Percentiles rank a stretch among this genome's conserved stretches.
phyloP scores from a whole-genome alignment of 441 rosid genomes.

The Aquilaria agallochum region DNA sequence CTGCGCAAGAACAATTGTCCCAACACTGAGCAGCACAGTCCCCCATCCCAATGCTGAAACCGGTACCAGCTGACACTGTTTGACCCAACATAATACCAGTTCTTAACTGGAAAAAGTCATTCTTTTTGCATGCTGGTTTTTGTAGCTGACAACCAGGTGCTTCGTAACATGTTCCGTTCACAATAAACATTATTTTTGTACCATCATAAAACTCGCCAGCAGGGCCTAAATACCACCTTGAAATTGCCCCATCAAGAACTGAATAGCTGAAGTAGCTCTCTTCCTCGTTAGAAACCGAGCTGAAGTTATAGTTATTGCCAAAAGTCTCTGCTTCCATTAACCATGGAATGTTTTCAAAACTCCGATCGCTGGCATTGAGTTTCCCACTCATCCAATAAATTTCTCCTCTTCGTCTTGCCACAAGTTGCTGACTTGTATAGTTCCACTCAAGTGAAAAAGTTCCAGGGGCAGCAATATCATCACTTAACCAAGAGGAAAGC shows the following conservation, averaged over 20 bases:
- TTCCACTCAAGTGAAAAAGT: constrained; percentile 17
- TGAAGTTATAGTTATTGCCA: constrained; percentile 4
- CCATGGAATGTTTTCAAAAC: neutral
- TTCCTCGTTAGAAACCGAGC: constrained; percentile 16
- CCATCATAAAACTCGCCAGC: neutral
- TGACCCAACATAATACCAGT: neutral
- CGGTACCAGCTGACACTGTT: constrained; percentile 7
- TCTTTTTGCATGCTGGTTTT: constrained; percentile 19
- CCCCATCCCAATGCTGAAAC: constrained; percentile 8
- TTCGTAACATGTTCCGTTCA: neutral
- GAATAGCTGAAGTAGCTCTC: constrained; percentile 22
- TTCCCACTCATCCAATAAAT: constrained; percentile 22
- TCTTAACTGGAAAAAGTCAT: neutral
- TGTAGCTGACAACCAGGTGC: constrained; percentile 10
- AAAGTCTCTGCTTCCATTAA: neutral
- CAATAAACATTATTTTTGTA: neutral
- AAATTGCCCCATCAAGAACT: neutral
- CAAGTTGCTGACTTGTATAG: constrained; percentile 8
- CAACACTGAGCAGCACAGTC: constrained; percentile 18
- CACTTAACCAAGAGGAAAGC: constrained; percentile 23
- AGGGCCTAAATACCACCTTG: neutral
- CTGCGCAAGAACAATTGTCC: constrained; percentile 21
- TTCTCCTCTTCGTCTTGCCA: constrained; percentile 13
- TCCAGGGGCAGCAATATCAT: constrained; percentile 18
- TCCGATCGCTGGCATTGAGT: constrained; percentile 4